phyloP scores from a whole-genome alignment of 768 basidiomycete genomes.

The Gelatoporia subvermispora region DNA sequence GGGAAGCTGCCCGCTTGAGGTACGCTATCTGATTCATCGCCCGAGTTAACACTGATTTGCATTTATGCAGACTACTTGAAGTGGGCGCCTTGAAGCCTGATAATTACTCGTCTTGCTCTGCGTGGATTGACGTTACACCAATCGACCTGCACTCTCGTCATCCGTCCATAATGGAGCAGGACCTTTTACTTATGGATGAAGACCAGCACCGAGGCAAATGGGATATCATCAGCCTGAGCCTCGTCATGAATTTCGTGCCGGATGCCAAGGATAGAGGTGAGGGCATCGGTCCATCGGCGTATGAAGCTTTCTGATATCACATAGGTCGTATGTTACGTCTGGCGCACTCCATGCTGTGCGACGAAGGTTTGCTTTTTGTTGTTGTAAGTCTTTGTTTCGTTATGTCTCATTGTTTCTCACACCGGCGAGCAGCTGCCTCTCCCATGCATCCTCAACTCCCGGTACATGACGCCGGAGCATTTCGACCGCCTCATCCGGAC shows the following conservation, averaged over 20 bases:
- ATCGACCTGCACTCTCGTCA: constrained; percentile 86
- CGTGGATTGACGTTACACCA: constrained; percentile 71
- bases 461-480: constrained; percentile 65
- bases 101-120: constrained; percentile 61
- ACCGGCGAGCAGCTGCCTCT: constrained; percentile 60
- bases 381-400: constrained; percentile 43
- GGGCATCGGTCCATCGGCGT: constrained; percentile 4
- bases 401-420: not conserved
- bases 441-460: constrained; percentile 81
- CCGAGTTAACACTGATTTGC: not conserved
- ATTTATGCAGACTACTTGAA: constrained; percentile 63
- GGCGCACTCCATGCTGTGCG: constrained; percentile 50
- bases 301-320: not conserved
- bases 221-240: constrained; percentile 79
- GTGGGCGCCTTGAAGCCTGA: constrained; percentile 84
- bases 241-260: constrained; percentile 89
- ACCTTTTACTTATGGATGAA: constrained; percentile 67
- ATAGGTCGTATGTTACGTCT: constrained; percentile 68
- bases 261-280: constrained; percentile 70
- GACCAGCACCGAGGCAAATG: constrained; percentile 50
- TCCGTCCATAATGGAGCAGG: constrained; percentile 77
- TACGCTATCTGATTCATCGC: constrained; percentile 23
- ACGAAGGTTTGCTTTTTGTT: constrained; percentile 62
- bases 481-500: constrained; percentile 52
- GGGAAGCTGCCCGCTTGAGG: constrained; percentile 25